Base-by-base conservation (phyloP, 768 basidiomycete genomes). In the Termitomyces sp. region DNA sequence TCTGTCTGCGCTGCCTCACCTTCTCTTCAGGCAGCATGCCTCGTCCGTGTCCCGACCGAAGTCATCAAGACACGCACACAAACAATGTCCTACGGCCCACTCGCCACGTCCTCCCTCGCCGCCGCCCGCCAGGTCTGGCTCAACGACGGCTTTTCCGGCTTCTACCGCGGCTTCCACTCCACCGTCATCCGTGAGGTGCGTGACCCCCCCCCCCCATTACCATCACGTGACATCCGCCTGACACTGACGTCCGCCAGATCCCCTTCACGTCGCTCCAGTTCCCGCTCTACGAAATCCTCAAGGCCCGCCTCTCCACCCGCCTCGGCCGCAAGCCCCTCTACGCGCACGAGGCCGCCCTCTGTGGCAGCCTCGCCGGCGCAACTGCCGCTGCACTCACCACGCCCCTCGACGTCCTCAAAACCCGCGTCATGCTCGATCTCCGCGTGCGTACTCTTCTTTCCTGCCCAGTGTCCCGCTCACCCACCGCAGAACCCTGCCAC, bases 211-310 rank as follows among this genome's bases (percentile, higher is more conserved):
- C 33, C 9, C 10, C 33, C 33, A 26, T 4, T 2, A 26, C 12
- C 13, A 14, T 36, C 6, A 36, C 12, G 10, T 35, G 33, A n/a
- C 7, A 26, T 8, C 2, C 14, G 2, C 28, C n/a, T 4, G 16
- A 13, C 50, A 20, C n/a, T 6, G 1, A 3, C 32, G 9, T 35
- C 12, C 44, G 46, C 3, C 64, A 98, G 94, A 93, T 99, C 43
- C 96, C 96, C 2, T 98, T 98, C 77, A 94, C 93, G 2, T 94
- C 92, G 2, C 75, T 98, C 20, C 96, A 98, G 68, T 98, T 98
- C 70, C 96, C 97, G 3, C 72, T 98, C 24, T 99, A 98, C 66
- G 97, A 98, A 73, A 75, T 84, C 33, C 75, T 99, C 61, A 98
- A 98, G 70, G 58, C 76, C 5, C 77, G 78, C 24, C 73, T 94